Base-by-base conservation (phyloP, 305 asterid species). In the Fraxinus nigra region DNA sequence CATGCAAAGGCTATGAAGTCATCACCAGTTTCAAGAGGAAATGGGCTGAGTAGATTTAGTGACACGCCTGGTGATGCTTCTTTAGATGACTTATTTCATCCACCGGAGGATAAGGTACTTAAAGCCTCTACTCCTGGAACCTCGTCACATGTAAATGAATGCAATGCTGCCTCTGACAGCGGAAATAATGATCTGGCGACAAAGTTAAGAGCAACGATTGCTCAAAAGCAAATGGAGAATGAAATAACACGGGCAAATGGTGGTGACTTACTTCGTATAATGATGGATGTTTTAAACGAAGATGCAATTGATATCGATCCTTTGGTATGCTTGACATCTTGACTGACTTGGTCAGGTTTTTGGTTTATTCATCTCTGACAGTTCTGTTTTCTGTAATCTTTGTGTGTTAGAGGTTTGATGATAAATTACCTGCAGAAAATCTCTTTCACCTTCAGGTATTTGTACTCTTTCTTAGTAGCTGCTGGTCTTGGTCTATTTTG, bases 41-140 rank as follows among this genome's bases (percentile, higher is more conserved):
- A 91, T 78, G 98, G 92, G 87, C 95, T 97, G 76, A 95, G 95
- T 81, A 93, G 90, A 86, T 97, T 95, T 88, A 95, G 98, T 89
- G 98, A 97, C 82, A 88, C 97, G 80, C 98, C 99, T 34, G 97
- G 92, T 80, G 99, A 97, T 87, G 97, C 98, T 80, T 92, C 95
- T 76, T 88, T 93, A 91, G 98, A 97, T 77, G 99, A 97, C 85
- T 89, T 97, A 84, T 95, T 97, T 88, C 98, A 91, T 86, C 98
- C 97, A 38, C 83, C 89, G 80, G 97, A 90, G 81, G 87, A 86
- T 77, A 88, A 84, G 59, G 91, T 85, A 48, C 90, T 92, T 86
- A 95, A 91, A 85, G 95, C 97, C 82, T 93, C 98, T 78, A 89
- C 94, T 20, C 92, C 98, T 87, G 91, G 95, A 77, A 91, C 98